Evolutionary conservation across 78 protist genomes (phyloP).

Genomic region (slime mould (Dictyostelium discoideum)): DNA sequence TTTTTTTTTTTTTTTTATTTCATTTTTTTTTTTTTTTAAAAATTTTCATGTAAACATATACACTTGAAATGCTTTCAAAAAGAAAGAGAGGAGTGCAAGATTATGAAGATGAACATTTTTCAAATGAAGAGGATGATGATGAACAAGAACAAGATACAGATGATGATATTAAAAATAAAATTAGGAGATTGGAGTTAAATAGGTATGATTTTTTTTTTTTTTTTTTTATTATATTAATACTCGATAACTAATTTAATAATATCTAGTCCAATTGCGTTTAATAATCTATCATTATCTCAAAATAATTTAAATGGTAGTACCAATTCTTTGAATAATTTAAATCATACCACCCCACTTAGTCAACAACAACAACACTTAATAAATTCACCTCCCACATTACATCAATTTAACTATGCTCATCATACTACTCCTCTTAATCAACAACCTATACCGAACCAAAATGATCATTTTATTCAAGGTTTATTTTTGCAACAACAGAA

Average conservation of each 20-base stretch:
- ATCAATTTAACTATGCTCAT: neutral
- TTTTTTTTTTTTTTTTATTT: too few relatives aligned
- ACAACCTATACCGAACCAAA: neutral
- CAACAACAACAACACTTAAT: neutral
- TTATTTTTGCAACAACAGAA: neutral
- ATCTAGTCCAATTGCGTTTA: neutral
- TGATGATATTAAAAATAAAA: slow-evolving; percentile 19
- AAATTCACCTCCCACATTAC: neutral
- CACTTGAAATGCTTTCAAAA: neutral
- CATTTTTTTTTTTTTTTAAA: too few relatives aligned
- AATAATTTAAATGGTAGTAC: too few relatives aligned
- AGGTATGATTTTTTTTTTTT: neutral
- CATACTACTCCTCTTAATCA: neutral
- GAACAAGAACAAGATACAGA: neutral
- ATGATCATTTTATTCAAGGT: neutral
- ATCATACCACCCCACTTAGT: neutral
- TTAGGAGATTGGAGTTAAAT: slow-evolving; percentile 13
- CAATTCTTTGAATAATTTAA: too few relatives aligned
- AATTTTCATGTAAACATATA: too few relatives aligned
- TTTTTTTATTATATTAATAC: neutral
- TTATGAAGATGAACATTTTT: neutral
- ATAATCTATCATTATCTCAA: neutral
- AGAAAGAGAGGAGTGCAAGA: slow-evolving; percentile 34
- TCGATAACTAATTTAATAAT: too few relatives aligned
- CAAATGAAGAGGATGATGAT: neutral